A percentile compares a stretch with the other conserved stretches of the same genome.
These are phyloP conservation scores for Penicillium dipodomyicola DNA, from an alignment of 495 filamentous ascomycete genomes.

Conservation along the genomic window DNA sequence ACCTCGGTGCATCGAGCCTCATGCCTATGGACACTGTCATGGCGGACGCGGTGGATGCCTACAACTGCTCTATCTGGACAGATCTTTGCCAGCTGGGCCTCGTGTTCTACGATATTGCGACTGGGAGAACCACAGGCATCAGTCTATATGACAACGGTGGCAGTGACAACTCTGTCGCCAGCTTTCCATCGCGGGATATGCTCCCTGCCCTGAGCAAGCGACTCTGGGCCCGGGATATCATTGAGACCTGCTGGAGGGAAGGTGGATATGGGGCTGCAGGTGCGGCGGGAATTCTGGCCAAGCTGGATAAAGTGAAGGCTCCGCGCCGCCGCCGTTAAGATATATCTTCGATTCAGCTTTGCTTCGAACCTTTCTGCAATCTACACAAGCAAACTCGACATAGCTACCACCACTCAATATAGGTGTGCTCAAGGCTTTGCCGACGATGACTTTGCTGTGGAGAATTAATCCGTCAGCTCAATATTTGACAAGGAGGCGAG, in stretches of 20 bases:
- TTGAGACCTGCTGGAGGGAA: constrained; percentile 2
- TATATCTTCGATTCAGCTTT: neutral
- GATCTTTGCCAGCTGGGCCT: neutral
- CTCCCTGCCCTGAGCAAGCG: neutral
- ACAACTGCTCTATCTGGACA: constrained; percentile 5
- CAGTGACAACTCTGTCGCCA: neutral
- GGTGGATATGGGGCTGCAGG: neutral
- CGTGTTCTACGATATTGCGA: neutral
- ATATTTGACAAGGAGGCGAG: too few relatives aligned
- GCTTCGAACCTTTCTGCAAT: too few relatives aligned
- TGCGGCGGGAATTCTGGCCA: neutral
- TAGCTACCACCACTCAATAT: too few relatives aligned
- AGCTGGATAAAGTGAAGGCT: neutral
- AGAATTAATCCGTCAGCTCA: too few relatives aligned
- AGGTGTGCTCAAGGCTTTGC: too few relatives aligned
- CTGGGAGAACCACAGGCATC: neutral
- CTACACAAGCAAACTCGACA: too few relatives aligned
- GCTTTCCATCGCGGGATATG: neutral
- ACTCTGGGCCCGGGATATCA: neutral
- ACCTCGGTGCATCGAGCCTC: neutral
- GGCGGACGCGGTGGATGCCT: neutral
- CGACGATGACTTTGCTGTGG: too few relatives aligned
- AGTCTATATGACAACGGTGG: neutral
- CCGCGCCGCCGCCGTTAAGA: neutral
- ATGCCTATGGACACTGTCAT: neutral